Conservation (phyloP, 1,139 yeast genomes). For the Geotrichum bryndzae region DNA sequence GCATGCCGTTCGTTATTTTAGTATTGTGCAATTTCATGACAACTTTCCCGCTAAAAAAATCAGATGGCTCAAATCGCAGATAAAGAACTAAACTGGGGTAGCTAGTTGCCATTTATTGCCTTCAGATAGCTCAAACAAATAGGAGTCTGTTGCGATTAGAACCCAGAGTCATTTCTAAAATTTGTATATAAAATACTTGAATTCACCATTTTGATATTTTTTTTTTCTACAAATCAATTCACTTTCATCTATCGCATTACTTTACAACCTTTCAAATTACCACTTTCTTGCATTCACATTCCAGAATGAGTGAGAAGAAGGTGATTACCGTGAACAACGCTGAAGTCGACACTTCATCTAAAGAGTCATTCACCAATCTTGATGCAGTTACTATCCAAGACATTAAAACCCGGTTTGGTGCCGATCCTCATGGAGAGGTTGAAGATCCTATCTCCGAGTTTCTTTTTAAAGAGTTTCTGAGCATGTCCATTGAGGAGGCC, state of each 20-base stretch:
- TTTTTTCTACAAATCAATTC: not conserved
- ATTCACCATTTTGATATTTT: not conserved
- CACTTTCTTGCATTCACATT: not conserved
- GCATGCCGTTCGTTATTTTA: not conserved
- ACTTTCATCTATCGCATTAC: not conserved
- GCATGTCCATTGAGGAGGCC: conserved; percentile 40
- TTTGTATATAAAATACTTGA: not conserved
- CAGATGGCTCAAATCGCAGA: not conserved
- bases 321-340: not conserved
- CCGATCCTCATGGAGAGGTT: conserved; percentile 12
- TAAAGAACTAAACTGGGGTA: not conserved
- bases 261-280: not conserved
- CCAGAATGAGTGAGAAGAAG: not conserved
- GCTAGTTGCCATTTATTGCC: not conserved
- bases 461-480: conserved; percentile 40
- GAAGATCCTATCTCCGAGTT: conserved; percentile 25
- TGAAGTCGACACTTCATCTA: not conserved
- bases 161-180: not conserved
- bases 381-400: not conserved
- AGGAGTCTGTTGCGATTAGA: not conserved
- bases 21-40: not conserved
- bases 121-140: not conserved
- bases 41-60: not conserved
- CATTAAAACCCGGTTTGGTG: conserved; percentile 11
- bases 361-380: not conserved